phyloP scores from a whole-genome alignment of 371 early-diverging fungal species.

The Fennellomyces sp. region DNA sequence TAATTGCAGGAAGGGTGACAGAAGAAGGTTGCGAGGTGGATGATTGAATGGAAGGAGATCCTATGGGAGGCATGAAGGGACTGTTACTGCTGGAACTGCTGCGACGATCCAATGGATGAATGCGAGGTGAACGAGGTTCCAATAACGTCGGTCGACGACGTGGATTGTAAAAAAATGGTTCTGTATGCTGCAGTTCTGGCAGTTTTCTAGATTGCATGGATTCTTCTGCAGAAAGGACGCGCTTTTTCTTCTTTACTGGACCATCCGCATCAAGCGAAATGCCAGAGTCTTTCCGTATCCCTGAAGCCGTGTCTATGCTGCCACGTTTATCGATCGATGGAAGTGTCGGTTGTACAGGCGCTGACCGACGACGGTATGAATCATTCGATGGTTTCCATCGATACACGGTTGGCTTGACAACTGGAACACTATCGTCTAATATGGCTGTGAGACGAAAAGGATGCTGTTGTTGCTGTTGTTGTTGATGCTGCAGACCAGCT shows the following conservation, averaged over 20 bases:
- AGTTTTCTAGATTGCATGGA: conserved; percentile 20
- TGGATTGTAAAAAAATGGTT: neutral
- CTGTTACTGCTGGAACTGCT: neutral
- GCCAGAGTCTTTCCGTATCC: conserved; percentile 33
- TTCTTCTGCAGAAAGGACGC: conserved; percentile 32
- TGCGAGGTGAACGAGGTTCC: neutral
- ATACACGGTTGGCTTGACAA: conserved; percentile 20
- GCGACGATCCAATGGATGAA: conserved; percentile 14
- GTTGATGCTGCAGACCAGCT: neutral
- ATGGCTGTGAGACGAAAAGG: conserved; percentile 3
- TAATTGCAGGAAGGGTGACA: conserved; percentile 7
- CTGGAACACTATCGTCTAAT: conserved; percentile 6
- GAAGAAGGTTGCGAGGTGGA: neutral
- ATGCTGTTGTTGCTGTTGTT: neutral
- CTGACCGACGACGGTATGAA: neutral
- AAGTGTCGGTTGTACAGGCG: neutral
- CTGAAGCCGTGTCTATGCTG: neutral
- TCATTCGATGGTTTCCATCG: conserved; percentile 10
- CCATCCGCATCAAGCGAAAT: conserved; percentile 25
- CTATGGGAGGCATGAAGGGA: conserved; percentile 2
- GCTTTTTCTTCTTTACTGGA: conserved; percentile 33
- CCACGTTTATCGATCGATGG: neutral
- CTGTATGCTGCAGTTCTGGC: conserved; percentile 17
- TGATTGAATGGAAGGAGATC: neutral
- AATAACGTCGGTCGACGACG: neutral